Base-by-base conservation (phyloP, 495 filamentous ascomycete genomes). In the Arthonia radiata region DNA sequence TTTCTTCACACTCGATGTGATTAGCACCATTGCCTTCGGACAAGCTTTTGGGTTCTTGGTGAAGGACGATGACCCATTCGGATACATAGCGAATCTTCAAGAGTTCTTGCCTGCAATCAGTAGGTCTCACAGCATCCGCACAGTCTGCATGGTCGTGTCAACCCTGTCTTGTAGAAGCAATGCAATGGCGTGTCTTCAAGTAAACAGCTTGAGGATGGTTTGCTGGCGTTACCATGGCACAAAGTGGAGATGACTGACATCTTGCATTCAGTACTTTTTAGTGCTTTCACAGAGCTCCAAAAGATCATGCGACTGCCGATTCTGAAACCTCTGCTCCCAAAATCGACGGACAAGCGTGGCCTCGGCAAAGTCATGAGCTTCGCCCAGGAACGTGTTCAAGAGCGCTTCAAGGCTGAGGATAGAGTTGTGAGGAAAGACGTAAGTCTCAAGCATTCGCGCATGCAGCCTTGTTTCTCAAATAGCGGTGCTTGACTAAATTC, bases 1-100 rank as follows among this genome's bases (percentile, higher is more conserved):
- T 23, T 63, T 39, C 31, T 61, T 64, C 27, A 62, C 59, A 0
- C 34, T 64, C 4, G 62, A 67, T 30, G 34, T 54, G 2, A 54
- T 63, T 19, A 49, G 49, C 5, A 46, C 46, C 18, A 35, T 59
- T 4, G 50, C 68, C 36, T 59, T 54, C 28, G 40, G 71, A 31
- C 25, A 68, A 31, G 33, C 52, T 34, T 54, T 64, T 47, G 47
- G 56, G 25, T 53, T 56, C 41, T 31, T 60, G 7, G 35, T 19
- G 4, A 33, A 17, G 38, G 14, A 41, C 35, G 13, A 33, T 32
- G 16, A 37, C 38, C 39, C 36, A 10, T 48, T 54, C 30, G 50
- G 50, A 6, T 51, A 60, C 39, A 41, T 61, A 11, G 57, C 59
- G 6, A 48, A 54, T 37, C 24, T 60, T 25, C 54, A 64, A 27